phyloP scores from a whole-genome alignment of 306 rosid genomes.

The Lablab purpureus region DNA sequence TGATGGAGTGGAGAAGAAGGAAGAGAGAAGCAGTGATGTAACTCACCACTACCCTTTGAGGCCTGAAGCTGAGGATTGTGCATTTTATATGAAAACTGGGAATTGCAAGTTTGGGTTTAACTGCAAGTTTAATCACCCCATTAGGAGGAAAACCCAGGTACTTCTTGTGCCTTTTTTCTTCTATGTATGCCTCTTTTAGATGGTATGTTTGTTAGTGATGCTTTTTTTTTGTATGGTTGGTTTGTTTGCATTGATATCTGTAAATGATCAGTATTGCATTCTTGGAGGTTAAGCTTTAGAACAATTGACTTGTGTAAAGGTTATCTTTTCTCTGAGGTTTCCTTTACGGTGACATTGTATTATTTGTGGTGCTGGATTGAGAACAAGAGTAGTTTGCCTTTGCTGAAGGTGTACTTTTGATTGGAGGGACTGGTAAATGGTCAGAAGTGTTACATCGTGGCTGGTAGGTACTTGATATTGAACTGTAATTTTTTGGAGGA shows the following conservation, averaged over 20 bases:
- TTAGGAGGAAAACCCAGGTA: constrained; percentile 72
- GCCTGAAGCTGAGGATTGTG: constrained; percentile 94
- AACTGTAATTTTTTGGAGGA: constrained; percentile 17
- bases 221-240: not conserved
- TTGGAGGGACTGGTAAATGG: constrained; percentile 28
- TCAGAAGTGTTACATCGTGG: not conserved
- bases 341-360: constrained; percentile 9
- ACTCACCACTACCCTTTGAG: constrained; percentile 72
- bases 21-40: constrained; percentile 37
- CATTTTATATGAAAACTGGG: constrained; percentile 86
- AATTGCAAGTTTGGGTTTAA: constrained; percentile 84
- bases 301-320: not conserved
- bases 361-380: constrained; percentile 5
- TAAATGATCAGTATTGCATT: not conserved
- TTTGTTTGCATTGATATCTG: not conserved
- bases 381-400: constrained; percentile 31
- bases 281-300: constrained; percentile 1
- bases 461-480: constrained; percentile 14
- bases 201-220: constrained; percentile 28
- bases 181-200: not conserved
- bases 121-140: constrained; percentile 94
- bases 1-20: constrained; percentile 42
- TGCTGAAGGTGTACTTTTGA: constrained; percentile 29
- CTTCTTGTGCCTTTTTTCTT: constrained; percentile 4
- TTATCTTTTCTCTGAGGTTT: constrained; percentile 16